Percentiles rank a stretch among this genome's conserved stretches.
Evolutionary conservation across 2,329 filamentous ascomycete species (phyloP).

Genomic region (Cladosporium velox): DNA sequence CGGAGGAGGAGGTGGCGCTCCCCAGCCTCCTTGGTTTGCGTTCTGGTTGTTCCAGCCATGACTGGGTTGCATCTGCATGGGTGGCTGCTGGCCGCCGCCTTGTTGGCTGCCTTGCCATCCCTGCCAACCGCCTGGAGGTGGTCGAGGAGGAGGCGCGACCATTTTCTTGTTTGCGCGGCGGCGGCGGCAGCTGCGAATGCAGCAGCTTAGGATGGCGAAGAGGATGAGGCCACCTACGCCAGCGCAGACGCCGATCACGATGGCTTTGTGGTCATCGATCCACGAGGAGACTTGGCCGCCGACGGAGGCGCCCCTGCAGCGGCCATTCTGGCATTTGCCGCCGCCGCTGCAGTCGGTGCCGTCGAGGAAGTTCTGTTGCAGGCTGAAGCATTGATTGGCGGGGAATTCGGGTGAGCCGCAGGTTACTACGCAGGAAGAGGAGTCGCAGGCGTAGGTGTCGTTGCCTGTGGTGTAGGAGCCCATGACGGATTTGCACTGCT

Average conservation of each 20-base stretch:
- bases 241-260: slow-evolving; percentile 77
- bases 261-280: slow-evolving; percentile 73
- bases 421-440: slow-evolving; percentile 70
- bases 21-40: neutral
- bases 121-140: slow-evolving; percentile 37
- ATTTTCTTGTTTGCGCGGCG: slow-evolving; percentile 27
- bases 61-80: neutral
- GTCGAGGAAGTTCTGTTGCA: slow-evolving; percentile 92
- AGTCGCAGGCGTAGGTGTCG: slow-evolving; percentile 77
- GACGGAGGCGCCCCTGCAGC: slow-evolving; percentile 71
- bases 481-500: slow-evolving; percentile 84
- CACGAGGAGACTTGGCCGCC: slow-evolving; percentile 71
- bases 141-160: slow-evolving; percentile 26
- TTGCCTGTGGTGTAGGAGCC: slow-evolving; percentile 72
- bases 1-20: slow-evolving; percentile 11
- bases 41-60: slow-evolving; percentile 3
- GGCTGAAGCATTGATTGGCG: slow-evolving; percentile 65
- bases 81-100: slow-evolving; percentile 19
- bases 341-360: slow-evolving; percentile 82
- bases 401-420: slow-evolving; percentile 73
- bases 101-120: slow-evolving; percentile 32
- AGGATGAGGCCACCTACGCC: slow-evolving; percentile 74
- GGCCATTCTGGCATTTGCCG: slow-evolving; percentile 76
- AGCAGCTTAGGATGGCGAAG: slow-evolving; percentile 68
- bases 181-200: slow-evolving; percentile 57